Evolutionary conservation across 176 grass and related monocot species (phyloP), one percentile per base, ranked within the genome.

Genomic region (Themeda triandra): DNA sequence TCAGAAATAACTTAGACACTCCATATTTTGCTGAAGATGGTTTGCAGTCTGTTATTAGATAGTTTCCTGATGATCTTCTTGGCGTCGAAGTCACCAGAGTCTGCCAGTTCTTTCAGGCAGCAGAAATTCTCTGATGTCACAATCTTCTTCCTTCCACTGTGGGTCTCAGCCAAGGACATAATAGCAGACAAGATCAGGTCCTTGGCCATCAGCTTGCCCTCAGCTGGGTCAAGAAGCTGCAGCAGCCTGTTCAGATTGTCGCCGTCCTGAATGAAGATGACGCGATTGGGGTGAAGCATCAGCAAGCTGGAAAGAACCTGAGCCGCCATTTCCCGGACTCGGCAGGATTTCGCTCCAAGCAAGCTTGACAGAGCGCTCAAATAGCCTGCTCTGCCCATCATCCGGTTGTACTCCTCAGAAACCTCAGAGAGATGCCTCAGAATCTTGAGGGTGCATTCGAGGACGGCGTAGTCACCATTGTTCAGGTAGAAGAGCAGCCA

Each of bases 31-130:
- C 86, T 90, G 67, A 93, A 75, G 27, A 95, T 92, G 5, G 80
- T 90, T 62, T 94, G 87, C 32, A 95, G 60, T 83, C 85, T 92
- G 86, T 81, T 98, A 69, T 73, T 54, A 39, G 83, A 88, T 41
- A 98, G 90, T 76, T 94, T 98, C 87, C 92, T 98, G 40, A 98
- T 67, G 13, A 92, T 82, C 69, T 92, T 95, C 80, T 89, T 96
- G 0, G 96, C 96, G 33, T 95, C 93, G 1, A 73, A 68, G 29
- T 88, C 90, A 0, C 88, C 89, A 27, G 90, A 62, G 18, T 89
- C 89, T 25, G 89, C 96, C 4, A 98, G 77, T 68, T 89, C 89
- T 78, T 96, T 92, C 51, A 98, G 78, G 76, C 66, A 31, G 32
- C 71, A 28, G 79, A 94, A 80, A 81, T 93, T 79, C 29, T 92